Evolutionary conservation across 1,284 basidiomycete species (phyloP).

Genomic region (Sanghuangporus sanghuang): DNA sequence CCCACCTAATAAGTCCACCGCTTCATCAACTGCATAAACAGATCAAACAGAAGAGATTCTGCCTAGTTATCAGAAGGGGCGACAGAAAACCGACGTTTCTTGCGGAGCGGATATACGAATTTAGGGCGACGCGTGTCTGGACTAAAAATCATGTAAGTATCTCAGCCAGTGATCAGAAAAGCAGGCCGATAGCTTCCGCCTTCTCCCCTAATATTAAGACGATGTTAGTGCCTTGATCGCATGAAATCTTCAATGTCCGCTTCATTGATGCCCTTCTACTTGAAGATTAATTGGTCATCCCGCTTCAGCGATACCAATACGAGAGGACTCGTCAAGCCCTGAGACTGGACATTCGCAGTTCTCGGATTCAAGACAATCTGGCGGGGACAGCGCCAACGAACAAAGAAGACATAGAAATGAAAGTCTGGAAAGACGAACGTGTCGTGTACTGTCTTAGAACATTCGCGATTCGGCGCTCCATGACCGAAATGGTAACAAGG

Average conservation of each 20-base stretch:
- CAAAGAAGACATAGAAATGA: not conserved
- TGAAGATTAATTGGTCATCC: not conserved
- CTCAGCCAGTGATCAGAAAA: not conserved
- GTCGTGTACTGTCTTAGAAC: slow-evolving; percentile 64
- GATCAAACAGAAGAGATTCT: not conserved
- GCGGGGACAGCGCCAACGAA: too few relatives aligned
- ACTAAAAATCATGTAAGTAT: not conserved
- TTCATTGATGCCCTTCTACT: not conserved
- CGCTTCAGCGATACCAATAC: not conserved
- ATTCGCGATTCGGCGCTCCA: slow-evolving; percentile 59
- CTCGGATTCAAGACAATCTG: slow-evolving; percentile 43
- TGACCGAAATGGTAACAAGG: slow-evolving; percentile 40
- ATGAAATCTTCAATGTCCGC: not conserved
- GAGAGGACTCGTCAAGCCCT: not conserved
- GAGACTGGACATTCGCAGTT: not conserved
- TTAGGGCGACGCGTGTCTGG: not conserved
- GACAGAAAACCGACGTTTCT: not conserved
- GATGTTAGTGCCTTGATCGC: not conserved
- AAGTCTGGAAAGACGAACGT: slow-evolving; percentile 37
- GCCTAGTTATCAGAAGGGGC: not conserved
- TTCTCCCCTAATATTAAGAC: not conserved
- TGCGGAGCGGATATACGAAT: not conserved
- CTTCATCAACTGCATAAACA: not conserved
- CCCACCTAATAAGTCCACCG: not conserved
- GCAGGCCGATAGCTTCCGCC: not conserved